A percentile compares a stretch with the other conserved stretches of the same genome.
Conservation (phyloP, 2,329 filamentous ascomycete genomes). For the Chaetomium sp. region DNA sequence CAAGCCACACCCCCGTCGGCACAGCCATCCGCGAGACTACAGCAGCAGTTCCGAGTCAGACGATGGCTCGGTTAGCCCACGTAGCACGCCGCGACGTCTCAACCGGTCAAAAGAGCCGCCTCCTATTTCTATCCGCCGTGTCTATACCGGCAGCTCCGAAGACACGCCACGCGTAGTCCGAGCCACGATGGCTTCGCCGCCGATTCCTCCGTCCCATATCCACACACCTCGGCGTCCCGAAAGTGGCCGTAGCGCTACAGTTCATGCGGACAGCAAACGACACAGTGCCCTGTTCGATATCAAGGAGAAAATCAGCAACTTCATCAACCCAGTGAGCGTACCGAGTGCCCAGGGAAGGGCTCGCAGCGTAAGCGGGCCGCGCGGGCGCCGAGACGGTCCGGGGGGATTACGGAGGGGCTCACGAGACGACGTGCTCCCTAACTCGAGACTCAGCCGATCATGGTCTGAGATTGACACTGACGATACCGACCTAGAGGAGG, state of each 20-base stretch:
- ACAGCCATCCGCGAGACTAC: constrained; percentile 43
- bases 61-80: constrained; percentile 23
- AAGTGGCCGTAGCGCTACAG: neutral
- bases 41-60: constrained; percentile 41
- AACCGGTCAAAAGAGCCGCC: constrained; percentile 25
- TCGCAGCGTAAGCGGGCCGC: constrained; percentile 32
- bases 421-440: constrained; percentile 34
- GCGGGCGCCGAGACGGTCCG: constrained; percentile 23
- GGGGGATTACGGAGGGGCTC: constrained; percentile 3
- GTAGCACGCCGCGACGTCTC: constrained; percentile 12
- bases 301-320: constrained; percentile 38
- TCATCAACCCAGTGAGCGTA: constrained; percentile 33
- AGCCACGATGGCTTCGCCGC: constrained; percentile 20
- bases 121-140: constrained; percentile 29
- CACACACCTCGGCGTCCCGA: constrained; percentile 9
- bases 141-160: constrained; percentile 19
- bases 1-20: constrained; percentile 33
- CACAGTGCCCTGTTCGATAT: constrained; percentile 32
- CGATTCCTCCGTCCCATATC: constrained; percentile 25
- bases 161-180: constrained; percentile 16
- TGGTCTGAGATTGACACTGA: constrained; percentile 38
- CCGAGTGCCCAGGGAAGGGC: constrained; percentile 29
- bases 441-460: constrained; percentile 36
- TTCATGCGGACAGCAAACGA: constrained; percentile 32
- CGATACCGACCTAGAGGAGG: constrained; percentile 24